phyloP scores from a whole-genome alignment of 23 red algal species.

The Chondrus crispus region DNA sequence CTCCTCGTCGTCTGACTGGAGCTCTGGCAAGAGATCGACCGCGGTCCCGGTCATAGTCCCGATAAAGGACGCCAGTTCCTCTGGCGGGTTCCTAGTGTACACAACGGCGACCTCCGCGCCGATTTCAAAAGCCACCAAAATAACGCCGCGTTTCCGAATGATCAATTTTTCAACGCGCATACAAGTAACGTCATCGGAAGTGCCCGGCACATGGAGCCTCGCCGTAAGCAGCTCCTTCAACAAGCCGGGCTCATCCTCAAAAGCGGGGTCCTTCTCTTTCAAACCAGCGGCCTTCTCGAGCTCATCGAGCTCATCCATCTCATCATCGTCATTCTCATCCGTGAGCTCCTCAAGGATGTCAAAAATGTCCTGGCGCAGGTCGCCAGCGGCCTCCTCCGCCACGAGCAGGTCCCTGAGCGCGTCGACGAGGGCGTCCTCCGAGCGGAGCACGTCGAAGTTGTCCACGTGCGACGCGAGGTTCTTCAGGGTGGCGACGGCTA shows the following conservation, averaged over 20 bases:
- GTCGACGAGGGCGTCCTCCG: constrained; percentile 30
- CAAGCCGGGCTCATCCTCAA: constrained; percentile 38
- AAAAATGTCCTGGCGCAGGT: constrained; percentile 39
- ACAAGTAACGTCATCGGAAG: constrained; percentile 69
- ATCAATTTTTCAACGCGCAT: constrained; percentile 71
- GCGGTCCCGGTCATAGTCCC: constrained; percentile 49
- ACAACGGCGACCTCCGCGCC: constrained; percentile 80
- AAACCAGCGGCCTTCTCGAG: constrained; percentile 49
- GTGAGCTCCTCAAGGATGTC: constrained; percentile 58
- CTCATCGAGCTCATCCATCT: constrained; percentile 65
- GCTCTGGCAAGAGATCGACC: constrained; percentile 16
- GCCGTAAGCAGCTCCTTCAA: constrained; percentile 17
- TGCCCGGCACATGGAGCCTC: constrained; percentile 62
- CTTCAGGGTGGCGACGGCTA: constrained; percentile 67
- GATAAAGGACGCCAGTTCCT: constrained; percentile 56
- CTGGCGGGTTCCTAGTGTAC: constrained; percentile 25
- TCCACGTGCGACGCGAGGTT: constrained; percentile 71
- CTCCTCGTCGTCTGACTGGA: constrained; percentile 33
- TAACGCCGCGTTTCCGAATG: constrained; percentile 65
- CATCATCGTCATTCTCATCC: constrained; percentile 53
- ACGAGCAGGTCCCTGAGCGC: constrained; percentile 24
- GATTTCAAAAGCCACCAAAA: constrained; percentile 74
- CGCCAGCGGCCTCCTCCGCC: background rate
- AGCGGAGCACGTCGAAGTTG: constrained; percentile 69
- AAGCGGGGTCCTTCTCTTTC: background rate